Conservation (phyloP, 768 basidiomycete genomes). For the Phaeotremella skinneri region DNA sequence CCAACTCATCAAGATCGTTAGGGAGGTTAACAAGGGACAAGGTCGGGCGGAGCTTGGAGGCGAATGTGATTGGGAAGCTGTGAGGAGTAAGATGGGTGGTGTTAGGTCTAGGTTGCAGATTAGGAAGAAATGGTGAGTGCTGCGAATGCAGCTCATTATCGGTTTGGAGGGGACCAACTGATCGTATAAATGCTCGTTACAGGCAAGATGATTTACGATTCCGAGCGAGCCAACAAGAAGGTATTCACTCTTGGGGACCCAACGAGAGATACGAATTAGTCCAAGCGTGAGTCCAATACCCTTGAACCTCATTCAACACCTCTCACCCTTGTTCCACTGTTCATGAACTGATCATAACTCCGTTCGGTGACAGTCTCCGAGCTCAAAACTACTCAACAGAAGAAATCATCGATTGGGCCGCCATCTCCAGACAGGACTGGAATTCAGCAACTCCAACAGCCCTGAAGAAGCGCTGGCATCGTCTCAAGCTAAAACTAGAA, state of each 20-base stretch:
- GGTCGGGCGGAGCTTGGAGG: constrained; percentile 14
- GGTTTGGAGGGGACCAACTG: too few relatives aligned
- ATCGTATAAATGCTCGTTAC: too few relatives aligned
- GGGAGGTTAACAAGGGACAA: constrained; percentile 25
- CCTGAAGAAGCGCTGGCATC: not conserved
- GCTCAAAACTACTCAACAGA: not conserved
- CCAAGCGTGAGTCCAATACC: not conserved
- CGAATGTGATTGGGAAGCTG: constrained; percentile 39
- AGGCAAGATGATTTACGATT: constrained; percentile 2
- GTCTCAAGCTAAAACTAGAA: not conserved
- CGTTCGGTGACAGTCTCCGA: not conserved
- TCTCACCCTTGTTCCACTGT: too few relatives aligned
- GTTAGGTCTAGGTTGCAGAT: constrained; percentile 29
- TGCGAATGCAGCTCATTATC: too few relatives aligned
- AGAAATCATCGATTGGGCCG: not conserved
- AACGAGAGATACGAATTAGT: not conserved
- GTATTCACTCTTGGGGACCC: not conserved
- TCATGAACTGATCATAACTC: too few relatives aligned
- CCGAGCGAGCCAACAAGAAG: not conserved
- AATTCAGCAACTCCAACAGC: not conserved
- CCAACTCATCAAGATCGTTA: constrained; percentile 18
- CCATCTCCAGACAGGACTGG: not conserved
- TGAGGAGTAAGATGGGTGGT: constrained; percentile 28
- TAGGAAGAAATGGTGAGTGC: constrained; percentile 41
- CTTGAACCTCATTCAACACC: too few relatives aligned